Evolutionary conservation across 2,329 filamentous ascomycete genomes (phyloP).

Genomic region (Pseudogymnoascus sp.): DNA sequence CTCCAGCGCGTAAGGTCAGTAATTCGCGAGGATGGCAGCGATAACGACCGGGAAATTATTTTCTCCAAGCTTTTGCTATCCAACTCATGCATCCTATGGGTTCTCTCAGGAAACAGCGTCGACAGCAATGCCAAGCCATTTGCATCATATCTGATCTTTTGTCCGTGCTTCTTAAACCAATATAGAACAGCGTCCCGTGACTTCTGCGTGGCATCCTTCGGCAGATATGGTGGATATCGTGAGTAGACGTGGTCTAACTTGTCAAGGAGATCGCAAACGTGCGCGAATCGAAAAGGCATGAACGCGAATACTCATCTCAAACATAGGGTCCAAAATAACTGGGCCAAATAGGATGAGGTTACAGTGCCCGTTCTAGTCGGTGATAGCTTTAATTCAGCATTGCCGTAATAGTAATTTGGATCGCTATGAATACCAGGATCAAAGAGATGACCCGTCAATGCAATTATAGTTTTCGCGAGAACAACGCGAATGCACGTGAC

Average conservation of each 20-base stretch:
- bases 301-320: slow-evolving; percentile 10
- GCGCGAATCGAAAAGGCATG: slow-evolving; percentile 62
- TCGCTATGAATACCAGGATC: background rate
- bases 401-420: slow-evolving; percentile 4
- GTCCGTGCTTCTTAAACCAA: slow-evolving; percentile 65
- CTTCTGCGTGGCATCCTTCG: slow-evolving; percentile 37
- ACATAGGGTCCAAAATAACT: background rate
- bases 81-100: slow-evolving; percentile 70
- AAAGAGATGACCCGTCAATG: slow-evolving; percentile 7
- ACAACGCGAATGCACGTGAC: slow-evolving; percentile 1
- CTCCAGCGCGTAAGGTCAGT: slow-evolving; percentile 57
- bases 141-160: slow-evolving; percentile 48
- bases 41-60: slow-evolving; percentile 60
- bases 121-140: slow-evolving; percentile 61
- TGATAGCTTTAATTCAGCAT: background rate
- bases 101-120: slow-evolving; percentile 67
- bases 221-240: slow-evolving; percentile 34
- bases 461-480: background rate
- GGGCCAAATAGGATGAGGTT: background rate
- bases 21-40: slow-evolving; percentile 54
- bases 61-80: slow-evolving; percentile 52
- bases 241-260: slow-evolving; percentile 47
- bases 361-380: background rate
- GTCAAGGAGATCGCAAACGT: slow-evolving; percentile 68
- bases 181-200: slow-evolving; percentile 47